phyloP scores from a whole-genome alignment of 805 yeast species.

The Lachancea nothofagi region DNA sequence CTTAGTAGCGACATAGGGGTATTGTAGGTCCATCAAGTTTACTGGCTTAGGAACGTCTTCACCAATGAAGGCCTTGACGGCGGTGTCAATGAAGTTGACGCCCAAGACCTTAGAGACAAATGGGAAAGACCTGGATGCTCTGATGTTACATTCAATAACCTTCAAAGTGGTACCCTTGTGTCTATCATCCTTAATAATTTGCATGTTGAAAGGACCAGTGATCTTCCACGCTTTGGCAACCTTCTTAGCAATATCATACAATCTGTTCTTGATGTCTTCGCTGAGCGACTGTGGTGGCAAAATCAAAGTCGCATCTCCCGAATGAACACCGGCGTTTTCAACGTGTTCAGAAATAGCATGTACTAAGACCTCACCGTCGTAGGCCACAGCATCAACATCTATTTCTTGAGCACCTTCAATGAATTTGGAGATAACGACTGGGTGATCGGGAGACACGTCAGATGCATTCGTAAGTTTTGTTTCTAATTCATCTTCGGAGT shows the following conservation, averaged over 20 bases:
- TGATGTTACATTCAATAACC: slow-evolving; percentile 97
- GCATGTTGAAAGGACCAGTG: slow-evolving; percentile 98
- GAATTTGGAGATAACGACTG: slow-evolving; percentile 94
- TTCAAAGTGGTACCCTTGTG: slow-evolving; percentile 65
- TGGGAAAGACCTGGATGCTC: slow-evolving; percentile 99
- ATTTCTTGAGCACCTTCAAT: slow-evolving; percentile 95
- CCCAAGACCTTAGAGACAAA: slow-evolving; percentile 97
- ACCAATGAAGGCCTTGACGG: slow-evolving; percentile 77
- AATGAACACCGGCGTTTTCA: slow-evolving; percentile 97
- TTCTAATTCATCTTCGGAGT: slow-evolving; percentile 71
- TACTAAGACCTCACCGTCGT: slow-evolving; percentile 78
- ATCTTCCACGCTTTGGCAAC: slow-evolving; percentile 93
- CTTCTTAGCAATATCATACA: slow-evolving; percentile 85
- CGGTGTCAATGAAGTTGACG: slow-evolving; percentile 88
- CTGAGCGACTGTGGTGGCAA: slow-evolving; percentile 85
- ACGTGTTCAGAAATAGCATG: slow-evolving; percentile 98
- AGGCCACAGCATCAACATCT: slow-evolving; percentile 95
- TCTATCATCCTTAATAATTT: slow-evolving; percentile 75
- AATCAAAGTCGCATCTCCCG: slow-evolving; percentile 96
- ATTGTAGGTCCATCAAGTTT: slow-evolving; percentile 70
- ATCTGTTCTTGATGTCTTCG: slow-evolving; percentile 58
- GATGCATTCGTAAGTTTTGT: slow-evolving; percentile 81
- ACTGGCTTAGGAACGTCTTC: slow-evolving; percentile 68
- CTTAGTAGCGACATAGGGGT: slow-evolving; percentile 88
- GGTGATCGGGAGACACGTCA: slow-evolving; percentile 90